phyloP scores from a whole-genome alignment of 768 basidiomycete genomes.

The Sporobolomyces phaffii region DNA sequence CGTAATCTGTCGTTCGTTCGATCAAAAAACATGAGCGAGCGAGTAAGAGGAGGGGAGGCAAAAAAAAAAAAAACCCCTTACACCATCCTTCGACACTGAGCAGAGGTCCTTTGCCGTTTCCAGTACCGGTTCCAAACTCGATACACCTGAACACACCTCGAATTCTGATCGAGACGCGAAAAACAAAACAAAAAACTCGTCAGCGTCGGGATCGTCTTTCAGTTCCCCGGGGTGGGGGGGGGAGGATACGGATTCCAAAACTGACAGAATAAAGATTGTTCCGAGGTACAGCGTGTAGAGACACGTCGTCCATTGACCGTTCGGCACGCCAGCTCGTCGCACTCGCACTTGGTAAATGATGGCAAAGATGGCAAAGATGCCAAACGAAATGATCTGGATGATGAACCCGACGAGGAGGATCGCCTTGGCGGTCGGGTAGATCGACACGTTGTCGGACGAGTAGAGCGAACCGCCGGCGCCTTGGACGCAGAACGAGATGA shows the following conservation, averaged over 20 bases:
- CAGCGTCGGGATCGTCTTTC: no score
- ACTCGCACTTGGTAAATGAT: conserved; percentile 32
- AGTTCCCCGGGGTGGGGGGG: neutral
- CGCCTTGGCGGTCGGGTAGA: conserved; percentile 31
- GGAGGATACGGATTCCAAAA: neutral
- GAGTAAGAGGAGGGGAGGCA: neutral
- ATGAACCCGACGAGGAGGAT: conserved; percentile 33
- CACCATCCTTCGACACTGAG: conserved; percentile 24
- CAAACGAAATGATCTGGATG: conserved; percentile 28
- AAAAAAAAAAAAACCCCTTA: no score
- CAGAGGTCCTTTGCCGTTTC: conserved; percentile 18
- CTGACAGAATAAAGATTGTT: conserved; percentile 10
- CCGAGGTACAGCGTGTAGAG: conserved; percentile 35
- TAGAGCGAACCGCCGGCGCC: conserved; percentile 35
- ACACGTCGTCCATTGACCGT: conserved; percentile 22
- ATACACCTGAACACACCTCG: conserved; percentile 33
- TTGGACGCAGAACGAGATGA: conserved; percentile 31
- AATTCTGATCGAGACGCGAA: neutral
- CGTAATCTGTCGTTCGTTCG: conserved; percentile 7
- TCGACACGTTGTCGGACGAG: conserved; percentile 20
- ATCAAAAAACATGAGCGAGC: no score
- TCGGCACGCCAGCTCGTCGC: conserved; percentile 3
- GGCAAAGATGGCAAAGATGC: conserved; percentile 30
- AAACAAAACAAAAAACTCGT: no score
- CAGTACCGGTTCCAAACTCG: conserved; percentile 26